Base-by-base conservation (phyloP, 441 rosid genomes). In the Gossypium lobatum region DNA sequence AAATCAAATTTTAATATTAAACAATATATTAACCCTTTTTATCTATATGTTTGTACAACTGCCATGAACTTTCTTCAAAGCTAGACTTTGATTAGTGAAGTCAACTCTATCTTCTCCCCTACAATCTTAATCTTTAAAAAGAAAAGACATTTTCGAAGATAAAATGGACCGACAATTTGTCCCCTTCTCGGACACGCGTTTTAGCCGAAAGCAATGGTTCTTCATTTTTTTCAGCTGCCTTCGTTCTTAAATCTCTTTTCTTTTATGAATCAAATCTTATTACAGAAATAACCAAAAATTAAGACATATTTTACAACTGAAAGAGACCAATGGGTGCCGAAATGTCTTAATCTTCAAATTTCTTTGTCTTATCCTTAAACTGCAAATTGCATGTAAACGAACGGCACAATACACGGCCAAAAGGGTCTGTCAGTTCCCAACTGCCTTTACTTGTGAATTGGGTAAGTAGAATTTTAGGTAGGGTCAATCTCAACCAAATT, bases 161-260 rank as follows among this genome's bases (percentile, higher is more conserved):
- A 20, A 64, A 68, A 64, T 52, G 69, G 79, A 70, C 79, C 80
- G 75, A 72, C 80, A 61, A 57, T 21, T 57, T 64, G 59, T 68
- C 28, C 26, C 69, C 61, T 7, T 0, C 55, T 14, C 34, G 10
- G 3, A 9, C 39, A 79, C 80, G 64, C 59, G 74, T 23, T 50
- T 11, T 16, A 10, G 73, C 63, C 68, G 60, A 71, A 59, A 70
- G 45, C 16, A 45, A 48, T 8, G 63, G 8, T 45, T 21, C 50
- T 9, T 11, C 39, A 34, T 34, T 34, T 45, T 45, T 2, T 20
- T 42, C 34, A 7, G 1, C 25, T 2, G 7, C n/a, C 4, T 16
- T 31, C 23, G 4, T 17, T 0, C 20, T 65, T 20, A 45, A 42
- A 42, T 23, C 18, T 5, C 6, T 31, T 31, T 31, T 31, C 37